Evolutionary conservation across 2,329 filamentous ascomycete species (phyloP).

Genomic region (Hypoxylon sp.): DNA sequence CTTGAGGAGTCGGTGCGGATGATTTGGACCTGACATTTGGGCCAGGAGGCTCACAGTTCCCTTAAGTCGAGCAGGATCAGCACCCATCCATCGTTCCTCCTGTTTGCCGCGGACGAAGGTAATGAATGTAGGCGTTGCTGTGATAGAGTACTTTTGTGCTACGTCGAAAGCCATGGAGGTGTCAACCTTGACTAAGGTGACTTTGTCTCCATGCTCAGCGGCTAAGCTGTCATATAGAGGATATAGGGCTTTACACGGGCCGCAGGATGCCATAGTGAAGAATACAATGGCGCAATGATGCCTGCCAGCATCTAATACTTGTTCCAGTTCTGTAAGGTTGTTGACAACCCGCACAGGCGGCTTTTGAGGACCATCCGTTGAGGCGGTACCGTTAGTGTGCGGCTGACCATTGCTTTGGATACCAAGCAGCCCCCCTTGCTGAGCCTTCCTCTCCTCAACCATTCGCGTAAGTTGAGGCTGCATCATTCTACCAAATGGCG

Average conservation of each 20-base stretch:
- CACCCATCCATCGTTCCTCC: slow-evolving; percentile 85
- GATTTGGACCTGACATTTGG: slow-evolving; percentile 80
- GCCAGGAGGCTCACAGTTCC: slow-evolving; percentile 81
- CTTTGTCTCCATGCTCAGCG: slow-evolving; percentile 76
- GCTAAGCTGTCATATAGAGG: slow-evolving; percentile 86
- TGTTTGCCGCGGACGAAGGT: slow-evolving; percentile 84
- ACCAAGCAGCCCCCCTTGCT: slow-evolving; percentile 67
- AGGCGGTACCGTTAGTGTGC: slow-evolving; percentile 35
- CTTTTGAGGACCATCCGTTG: slow-evolving; percentile 39
- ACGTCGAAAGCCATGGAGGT: slow-evolving; percentile 76
- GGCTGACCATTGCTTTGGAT: slow-evolving; percentile 60
- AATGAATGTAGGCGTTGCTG: slow-evolving; percentile 89
- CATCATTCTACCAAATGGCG: slow-evolving; percentile 90
- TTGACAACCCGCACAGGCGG: slow-evolving; percentile 72
- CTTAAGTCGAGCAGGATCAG: slow-evolving; percentile 76
- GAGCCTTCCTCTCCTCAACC: slow-evolving; percentile 64
- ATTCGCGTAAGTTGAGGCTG: slow-evolving; percentile 75
- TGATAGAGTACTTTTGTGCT: slow-evolving; percentile 75
- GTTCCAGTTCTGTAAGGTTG: slow-evolving; percentile 72
- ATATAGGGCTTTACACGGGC: slow-evolving; percentile 86
- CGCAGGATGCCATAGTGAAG: slow-evolving; percentile 91
- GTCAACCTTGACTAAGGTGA: slow-evolving; percentile 86
- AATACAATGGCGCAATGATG: slow-evolving; percentile 85
- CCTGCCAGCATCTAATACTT: slow-evolving; percentile 70
- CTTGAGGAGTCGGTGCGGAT: slow-evolving; percentile 80